A percentile compares a stretch with the other conserved stretches of the same genome.
These are phyloP conservation scores for Cyclotella cryptica DNA, from an alignment of 108 stramenopile genomes.

Conservation along the genomic window DNA sequence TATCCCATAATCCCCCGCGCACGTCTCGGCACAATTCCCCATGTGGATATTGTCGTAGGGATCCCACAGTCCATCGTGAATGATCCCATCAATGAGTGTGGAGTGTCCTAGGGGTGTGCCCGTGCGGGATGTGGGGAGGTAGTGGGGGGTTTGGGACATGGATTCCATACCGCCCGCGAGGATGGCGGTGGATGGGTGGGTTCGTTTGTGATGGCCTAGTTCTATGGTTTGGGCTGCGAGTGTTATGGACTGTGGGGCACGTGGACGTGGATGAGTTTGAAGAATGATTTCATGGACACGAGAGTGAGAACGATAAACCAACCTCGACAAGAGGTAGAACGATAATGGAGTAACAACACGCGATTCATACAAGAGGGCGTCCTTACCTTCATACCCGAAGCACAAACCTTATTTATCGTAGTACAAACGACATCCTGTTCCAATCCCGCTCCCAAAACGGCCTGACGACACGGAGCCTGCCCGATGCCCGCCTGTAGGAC, in stretches of 20 bases:
- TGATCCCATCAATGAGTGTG: constrained; percentile 81
- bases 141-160: constrained; percentile 97
- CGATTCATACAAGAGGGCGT: too few species aligned
- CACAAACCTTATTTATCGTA: constrained; percentile 97
- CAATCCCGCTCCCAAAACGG: constrained; percentile 65
- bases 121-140: constrained; percentile 72
- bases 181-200: constrained; percentile 56
- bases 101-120: constrained; percentile 80
- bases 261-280: neutral
- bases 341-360: too few species aligned
- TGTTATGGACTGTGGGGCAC: constrained; percentile 64
- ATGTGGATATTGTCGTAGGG: constrained; percentile 94
- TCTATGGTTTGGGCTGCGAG: constrained; percentile 80
- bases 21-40: constrained; percentile 96
- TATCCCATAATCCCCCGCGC: constrained; percentile 78
- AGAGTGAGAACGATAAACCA: too few species aligned
- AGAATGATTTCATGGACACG: too few species aligned
- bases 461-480: constrained; percentile 95
- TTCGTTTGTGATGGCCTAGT: constrained; percentile 17
- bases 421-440: constrained; percentile 69
- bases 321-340: neutral
- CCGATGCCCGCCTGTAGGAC: constrained; percentile 95
- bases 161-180: constrained; percentile 97
- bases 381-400: constrained; percentile 89
- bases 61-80: constrained; percentile 97